Evolutionary conservation across 371 early-diverging fungal genomes (phyloP).

Genomic region (Mucor piriformis): DNA sequence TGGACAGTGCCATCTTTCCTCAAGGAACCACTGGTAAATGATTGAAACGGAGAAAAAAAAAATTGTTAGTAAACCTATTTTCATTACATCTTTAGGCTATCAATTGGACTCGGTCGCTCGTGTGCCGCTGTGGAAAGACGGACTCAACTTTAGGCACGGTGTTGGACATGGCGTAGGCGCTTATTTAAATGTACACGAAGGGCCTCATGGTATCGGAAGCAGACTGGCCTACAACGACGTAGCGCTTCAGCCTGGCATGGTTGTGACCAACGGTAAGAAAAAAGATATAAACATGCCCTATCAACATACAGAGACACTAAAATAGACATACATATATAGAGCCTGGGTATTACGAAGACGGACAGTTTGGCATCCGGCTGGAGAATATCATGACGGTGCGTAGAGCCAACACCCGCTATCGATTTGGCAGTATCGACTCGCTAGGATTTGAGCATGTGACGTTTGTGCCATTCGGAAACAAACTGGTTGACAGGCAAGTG

Average conservation of each 20-base stretch:
- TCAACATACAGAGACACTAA: too few species aligned
- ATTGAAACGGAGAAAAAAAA: background rate
- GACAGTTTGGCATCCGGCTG: slow-evolving; percentile 97
- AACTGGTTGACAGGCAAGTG: slow-evolving; percentile 68
- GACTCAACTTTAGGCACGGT: slow-evolving; percentile 96
- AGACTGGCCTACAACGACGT: slow-evolving; percentile 70
- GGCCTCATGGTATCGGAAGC: slow-evolving; percentile 93
- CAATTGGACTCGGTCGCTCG: slow-evolving; percentile 89
- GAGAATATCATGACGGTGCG: slow-evolving; percentile 86
- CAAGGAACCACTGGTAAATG: slow-evolving; percentile 68
- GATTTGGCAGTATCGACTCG: slow-evolving; percentile 78
- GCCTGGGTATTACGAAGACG: slow-evolving; percentile 98
- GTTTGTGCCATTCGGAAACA: slow-evolving; percentile 77
- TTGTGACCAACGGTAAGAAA: slow-evolving; percentile 78
- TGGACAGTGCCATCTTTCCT: slow-evolving; percentile 87
- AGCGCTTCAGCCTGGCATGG: slow-evolving; percentile 81
- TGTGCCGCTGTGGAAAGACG: slow-evolving; percentile 86
- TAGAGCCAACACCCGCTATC: slow-evolving; percentile 61
- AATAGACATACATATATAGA: slow-evolving; percentile 52
- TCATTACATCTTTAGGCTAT: slow-evolving; percentile 61
- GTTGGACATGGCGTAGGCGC: slow-evolving; percentile 99
- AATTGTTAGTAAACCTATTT: too few species aligned
- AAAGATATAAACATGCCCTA: too few species aligned
- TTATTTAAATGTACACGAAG: slow-evolving; percentile 98
- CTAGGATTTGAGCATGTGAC: slow-evolving; percentile 93